Percentiles rank a stretch among this genome's conserved stretches.
These are phyloP conservation scores for Oldenlandia corymbosa DNA, from an alignment of 257 asterid genomes.

Conservation along the genomic window DNA sequence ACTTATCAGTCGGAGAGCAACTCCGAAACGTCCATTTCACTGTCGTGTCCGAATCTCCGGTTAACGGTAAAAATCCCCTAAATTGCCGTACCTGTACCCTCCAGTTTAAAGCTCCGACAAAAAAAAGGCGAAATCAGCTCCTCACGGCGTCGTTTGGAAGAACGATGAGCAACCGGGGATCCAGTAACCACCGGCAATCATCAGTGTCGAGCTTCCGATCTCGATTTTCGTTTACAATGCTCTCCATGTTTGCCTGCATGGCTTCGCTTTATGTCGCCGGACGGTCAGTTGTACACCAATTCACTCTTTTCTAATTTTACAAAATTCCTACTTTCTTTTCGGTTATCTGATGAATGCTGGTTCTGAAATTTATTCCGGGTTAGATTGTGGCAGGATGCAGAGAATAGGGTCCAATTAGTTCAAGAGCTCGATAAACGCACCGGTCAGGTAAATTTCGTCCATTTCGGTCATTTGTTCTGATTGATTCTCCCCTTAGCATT, in stretches of 20 bases:
- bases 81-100: too few relatives aligned
- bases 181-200: slow-evolving; percentile 39
- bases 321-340: not conserved
- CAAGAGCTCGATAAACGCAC: slow-evolving; percentile 61
- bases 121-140: not conserved
- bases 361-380: slow-evolving; percentile 15
- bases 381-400: slow-evolving; percentile 89
- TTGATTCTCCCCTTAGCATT: not conserved
- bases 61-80: not conserved
- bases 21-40: not conserved
- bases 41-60: not conserved
- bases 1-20: too few relatives aligned
- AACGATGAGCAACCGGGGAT: slow-evolving; percentile 56
- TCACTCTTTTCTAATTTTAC: slow-evolving; percentile 3
- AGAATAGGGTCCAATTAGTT: slow-evolving; percentile 49
- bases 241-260: slow-evolving; percentile 81
- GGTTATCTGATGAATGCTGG: not conserved
- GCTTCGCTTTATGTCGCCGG: slow-evolving; percentile 72
- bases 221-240: slow-evolving; percentile 54
- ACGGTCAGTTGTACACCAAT: slow-evolving; percentile 32
- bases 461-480: not conserved
- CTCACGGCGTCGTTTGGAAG: slow-evolving; percentile 23
- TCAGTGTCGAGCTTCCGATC: slow-evolving; percentile 45
- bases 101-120: not conserved
- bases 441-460: slow-evolving; percentile 47